Evolutionary conservation across 805 yeast genomes (phyloP).

Genomic region (Wickerhamomyces subpelliculosus): DNA sequence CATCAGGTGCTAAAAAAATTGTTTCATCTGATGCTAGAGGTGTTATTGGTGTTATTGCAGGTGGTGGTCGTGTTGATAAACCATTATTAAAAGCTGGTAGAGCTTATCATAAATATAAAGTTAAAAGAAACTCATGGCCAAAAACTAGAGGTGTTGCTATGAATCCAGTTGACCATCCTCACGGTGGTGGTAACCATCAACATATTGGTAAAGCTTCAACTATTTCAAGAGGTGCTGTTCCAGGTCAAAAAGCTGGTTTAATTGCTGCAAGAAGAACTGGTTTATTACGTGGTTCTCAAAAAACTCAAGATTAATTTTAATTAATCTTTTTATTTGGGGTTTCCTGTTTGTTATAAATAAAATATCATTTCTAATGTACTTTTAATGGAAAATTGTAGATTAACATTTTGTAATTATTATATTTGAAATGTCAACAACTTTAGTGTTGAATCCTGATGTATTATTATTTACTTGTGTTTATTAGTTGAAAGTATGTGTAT

Average conservation of each 20-base stretch:
- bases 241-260: constrained; percentile 99
- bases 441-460: too few relatives aligned
- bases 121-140: constrained; percentile 99
- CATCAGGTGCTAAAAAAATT: constrained; percentile 98
- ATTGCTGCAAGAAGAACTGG: constrained; percentile 99
- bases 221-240: constrained; percentile 97
- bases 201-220: constrained; percentile 99
- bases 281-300: constrained; percentile 99
- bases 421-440: too few relatives aligned
- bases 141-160: constrained; percentile 99
- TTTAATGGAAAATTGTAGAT: neutral
- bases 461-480: too few relatives aligned
- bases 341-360: constrained; percentile 14
- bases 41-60: constrained; percentile 99
- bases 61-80: constrained; percentile 99
- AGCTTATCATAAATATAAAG: constrained; percentile 99
- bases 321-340: constrained; percentile 17
- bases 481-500: too few relatives aligned
- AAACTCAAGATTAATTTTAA: constrained; percentile 61
- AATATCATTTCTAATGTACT: constrained; percentile 9
- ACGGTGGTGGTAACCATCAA: constrained; percentile 99
- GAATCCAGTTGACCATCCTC: constrained; percentile 99
- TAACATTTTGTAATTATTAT: neutral
- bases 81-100: constrained; percentile 99
- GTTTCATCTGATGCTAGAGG: constrained; percentile 96